These are phyloP conservation scores for Penicillium freii DNA, from an alignment of 2,329 filamentous ascomycete species.

Conservation along the genomic window DNA sequence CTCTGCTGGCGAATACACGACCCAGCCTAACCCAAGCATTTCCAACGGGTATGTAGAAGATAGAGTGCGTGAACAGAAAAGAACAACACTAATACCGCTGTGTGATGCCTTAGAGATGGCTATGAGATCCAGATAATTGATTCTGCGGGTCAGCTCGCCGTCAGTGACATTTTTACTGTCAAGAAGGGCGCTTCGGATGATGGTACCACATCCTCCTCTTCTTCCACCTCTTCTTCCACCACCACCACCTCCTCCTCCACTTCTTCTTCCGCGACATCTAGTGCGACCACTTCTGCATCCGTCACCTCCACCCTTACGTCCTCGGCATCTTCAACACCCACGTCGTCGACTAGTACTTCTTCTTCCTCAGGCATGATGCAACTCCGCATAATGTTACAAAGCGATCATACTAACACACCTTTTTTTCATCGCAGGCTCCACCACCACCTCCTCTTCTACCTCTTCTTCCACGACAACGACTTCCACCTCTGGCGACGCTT, in stretches of 20 bases:
- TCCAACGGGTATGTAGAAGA: constrained; percentile 10
- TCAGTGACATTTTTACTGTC: constrained; percentile 12
- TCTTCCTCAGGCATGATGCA: constrained; percentile 13
- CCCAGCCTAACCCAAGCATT: constrained; percentile 15
- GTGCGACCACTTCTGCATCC: background rate
- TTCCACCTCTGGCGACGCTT: background rate
- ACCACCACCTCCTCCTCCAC: background rate
- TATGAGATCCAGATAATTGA: constrained; percentile 16
- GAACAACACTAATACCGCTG: background rate
- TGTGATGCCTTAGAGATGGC: background rate
- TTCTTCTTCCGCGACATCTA: background rate
- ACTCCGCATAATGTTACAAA: background rate
- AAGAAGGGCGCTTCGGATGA: constrained; percentile 6
- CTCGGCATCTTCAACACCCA: background rate
- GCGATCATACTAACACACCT: background rate
- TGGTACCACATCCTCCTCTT: constrained; percentile 7
- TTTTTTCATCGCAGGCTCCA: background rate
- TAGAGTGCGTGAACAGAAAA: background rate
- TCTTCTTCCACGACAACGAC: background rate
- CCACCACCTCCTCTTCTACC: background rate
- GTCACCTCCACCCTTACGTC: background rate
- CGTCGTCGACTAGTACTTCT: constrained; percentile 6
- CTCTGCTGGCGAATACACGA: constrained; percentile 11
- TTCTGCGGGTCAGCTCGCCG: constrained; percentile 10
- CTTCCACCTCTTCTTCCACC: background rate